Conservation (phyloP, 305 asterid species). For the Fraxinus latifolia region DNA sequence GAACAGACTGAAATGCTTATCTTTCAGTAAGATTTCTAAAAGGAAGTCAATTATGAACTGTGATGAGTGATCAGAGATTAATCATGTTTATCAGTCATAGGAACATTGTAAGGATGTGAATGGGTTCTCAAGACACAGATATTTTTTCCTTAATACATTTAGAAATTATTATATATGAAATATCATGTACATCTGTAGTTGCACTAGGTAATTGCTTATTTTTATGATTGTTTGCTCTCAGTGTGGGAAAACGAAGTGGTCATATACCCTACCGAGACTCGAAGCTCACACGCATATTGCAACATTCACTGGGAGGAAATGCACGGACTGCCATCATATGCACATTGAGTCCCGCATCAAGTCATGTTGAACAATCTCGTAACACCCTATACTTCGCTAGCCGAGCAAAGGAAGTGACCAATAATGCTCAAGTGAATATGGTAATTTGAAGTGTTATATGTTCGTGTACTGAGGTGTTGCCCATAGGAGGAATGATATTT, state of each 20-base stretch:
- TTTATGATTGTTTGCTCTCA: constrained; percentile 31
- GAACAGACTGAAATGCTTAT: not conserved
- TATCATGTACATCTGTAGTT: not conserved
- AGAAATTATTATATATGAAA: not conserved
- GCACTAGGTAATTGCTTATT: constrained; percentile 10
- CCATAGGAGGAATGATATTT: not conserved
- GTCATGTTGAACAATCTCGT: constrained; percentile 89
- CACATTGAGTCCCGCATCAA: constrained; percentile 93
- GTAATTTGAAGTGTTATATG: constrained; percentile 33
- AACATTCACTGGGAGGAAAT: constrained; percentile 97
- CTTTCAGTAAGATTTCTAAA: not conserved
- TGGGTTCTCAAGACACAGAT: not conserved
- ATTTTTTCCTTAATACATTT: not conserved
- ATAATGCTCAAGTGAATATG: constrained; percentile 92
- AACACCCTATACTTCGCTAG: constrained; percentile 90
- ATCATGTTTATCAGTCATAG: not conserved
- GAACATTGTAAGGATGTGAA: constrained; percentile 7
- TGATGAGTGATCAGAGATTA: not conserved
- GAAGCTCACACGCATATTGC: constrained; percentile 93
- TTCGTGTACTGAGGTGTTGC: not conserved
- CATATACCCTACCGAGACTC: constrained; percentile 96
- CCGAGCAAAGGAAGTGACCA: constrained; percentile 97
- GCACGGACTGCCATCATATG: constrained; percentile 98
- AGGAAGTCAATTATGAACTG: not conserved
- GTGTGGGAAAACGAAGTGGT: constrained; percentile 90